Evolutionary conservation across 768 basidiomycete genomes (phyloP), one percentile per base, ranked within the genome.

Genomic region (Sporobolomyces phaffii): DNA sequence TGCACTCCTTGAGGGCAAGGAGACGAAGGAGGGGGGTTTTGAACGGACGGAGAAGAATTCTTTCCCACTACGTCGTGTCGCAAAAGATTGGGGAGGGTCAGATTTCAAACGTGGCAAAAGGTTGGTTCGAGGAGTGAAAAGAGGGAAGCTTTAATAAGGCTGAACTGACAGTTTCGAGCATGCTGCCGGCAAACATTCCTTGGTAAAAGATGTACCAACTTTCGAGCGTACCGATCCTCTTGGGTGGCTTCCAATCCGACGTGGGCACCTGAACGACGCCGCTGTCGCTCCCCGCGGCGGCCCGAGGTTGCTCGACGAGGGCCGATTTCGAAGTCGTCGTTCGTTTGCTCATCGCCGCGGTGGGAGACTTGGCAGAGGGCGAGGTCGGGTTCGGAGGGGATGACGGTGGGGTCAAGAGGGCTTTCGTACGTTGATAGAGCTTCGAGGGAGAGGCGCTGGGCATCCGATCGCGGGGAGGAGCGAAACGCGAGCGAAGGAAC

Each of bases 51-150:
- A 68, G 45, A 22, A 68, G 58, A 26, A 68, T n/a, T 51, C 60
- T 54, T 34, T 68, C 67, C 67, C 67, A 68, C 67, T 68, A 51
- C 29, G n/a, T n/a, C n/a, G n/a, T n/a, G n/a, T n/a, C n/a, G n/a
- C n/a, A n/a, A n/a, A n/a, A n/a, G n/a, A n/a, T n/a, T n/a, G n/a
- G n/a, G n/a, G n/a, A n/a, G n/a, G n/a, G n/a, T n/a, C n/a, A n/a
- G n/a, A n/a, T n/a, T n/a, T n/a, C n/a, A n/a, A n/a, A 29, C 31
- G 26, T 10, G 20, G 17, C 10, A 11, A 2, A 20, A 15, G 26
- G 3, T 26, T 24, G n/a, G n/a, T n/a, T n/a, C n/a, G 26, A 6
- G 31, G 26, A 10, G 5, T 1, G 50, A 24, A 29, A 24, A 17
- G 43, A n/a, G 36, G 26, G 45, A 45, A 3, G 7, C 26, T 8